phyloP scores from a whole-genome alignment of 2,329 filamentous ascomycete genomes.

The Pyricularia pennisetigena region DNA sequence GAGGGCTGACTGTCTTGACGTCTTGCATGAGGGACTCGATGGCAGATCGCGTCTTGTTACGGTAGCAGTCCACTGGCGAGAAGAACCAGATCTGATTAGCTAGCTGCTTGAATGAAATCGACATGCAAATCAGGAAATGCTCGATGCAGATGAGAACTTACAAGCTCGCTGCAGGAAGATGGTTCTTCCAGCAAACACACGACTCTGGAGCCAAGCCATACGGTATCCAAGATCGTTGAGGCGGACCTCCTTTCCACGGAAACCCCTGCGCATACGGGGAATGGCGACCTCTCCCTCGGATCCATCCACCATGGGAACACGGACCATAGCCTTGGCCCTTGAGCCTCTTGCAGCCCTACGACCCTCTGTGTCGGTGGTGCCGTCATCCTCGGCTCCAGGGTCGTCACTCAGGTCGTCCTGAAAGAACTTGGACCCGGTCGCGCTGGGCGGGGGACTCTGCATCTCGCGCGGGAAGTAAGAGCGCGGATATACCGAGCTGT shows the following conservation, averaged over 20 bases:
- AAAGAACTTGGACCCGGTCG: slow-evolving; percentile 67
- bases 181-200: slow-evolving; percentile 78
- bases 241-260: slow-evolving; percentile 73
- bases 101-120: not conserved
- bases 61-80: slow-evolving; percentile 75
- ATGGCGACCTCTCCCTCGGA: slow-evolving; percentile 62
- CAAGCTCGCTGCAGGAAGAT: slow-evolving; percentile 85
- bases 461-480: slow-evolving; percentile 91
- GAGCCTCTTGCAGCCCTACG: slow-evolving; percentile 25
- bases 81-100: not conserved
- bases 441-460: slow-evolving; percentile 72
- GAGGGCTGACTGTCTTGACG: slow-evolving; percentile 61
- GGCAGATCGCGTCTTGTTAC: slow-evolving; percentile 78
- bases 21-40: slow-evolving; percentile 75
- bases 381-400: slow-evolving; percentile 42
- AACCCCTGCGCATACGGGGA: slow-evolving; percentile 59
- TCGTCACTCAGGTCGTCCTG: slow-evolving; percentile 50
- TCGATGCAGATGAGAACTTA: slow-evolving; percentile 42
- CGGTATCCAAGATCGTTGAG: slow-evolving; percentile 89
- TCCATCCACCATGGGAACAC: slow-evolving; percentile 59
- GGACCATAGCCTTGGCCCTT: slow-evolving; percentile 34
- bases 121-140: not conserved
- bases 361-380: slow-evolving; percentile 39
- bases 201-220: slow-evolving; percentile 93
- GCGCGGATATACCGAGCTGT: slow-evolving; percentile 80